These are phyloP conservation scores for Xylaria sp. DNA, from an alignment of 2,329 filamentous ascomycete genomes.

Conservation along the genomic window DNA sequence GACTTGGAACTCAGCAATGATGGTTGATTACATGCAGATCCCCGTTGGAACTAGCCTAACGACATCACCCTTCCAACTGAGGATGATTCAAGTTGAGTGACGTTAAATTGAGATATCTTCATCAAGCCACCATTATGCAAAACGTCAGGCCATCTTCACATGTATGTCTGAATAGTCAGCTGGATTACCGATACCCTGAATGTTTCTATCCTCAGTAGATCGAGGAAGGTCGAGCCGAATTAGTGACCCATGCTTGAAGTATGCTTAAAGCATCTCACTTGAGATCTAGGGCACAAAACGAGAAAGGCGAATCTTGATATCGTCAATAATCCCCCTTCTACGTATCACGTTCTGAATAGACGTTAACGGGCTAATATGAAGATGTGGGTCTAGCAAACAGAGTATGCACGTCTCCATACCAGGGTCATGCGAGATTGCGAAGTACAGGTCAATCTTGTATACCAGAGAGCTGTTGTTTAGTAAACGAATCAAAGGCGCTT, in stretches of 20 bases:
- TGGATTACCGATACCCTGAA: neutral
- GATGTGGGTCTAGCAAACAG: slow-evolving; percentile 11
- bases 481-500: slow-evolving; percentile 27
- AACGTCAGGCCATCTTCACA: neutral
- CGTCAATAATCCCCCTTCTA: neutral
- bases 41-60: slow-evolving; percentile 42
- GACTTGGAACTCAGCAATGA: slow-evolving; percentile 27
- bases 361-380: neutral
- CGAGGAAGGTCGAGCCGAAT: slow-evolving; percentile 20
- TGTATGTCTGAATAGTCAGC: slow-evolving; percentile 19
- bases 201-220: neutral
- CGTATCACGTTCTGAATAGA: neutral
- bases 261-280: neutral
- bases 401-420: neutral
- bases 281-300: neutral
- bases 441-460: neutral
- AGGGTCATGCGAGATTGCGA: neutral
- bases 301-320: neutral
- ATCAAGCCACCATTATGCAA: slow-evolving; percentile 35
- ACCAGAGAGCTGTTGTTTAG: slow-evolving; percentile 4
- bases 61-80: slow-evolving; percentile 28
- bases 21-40: slow-evolving; percentile 42
- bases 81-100: slow-evolving; percentile 37
- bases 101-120: slow-evolving; percentile 20
- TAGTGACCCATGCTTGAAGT: neutral